Evolutionary conservation across 257 asterid genomes (phyloP), one percentile per base, ranked within the genome.

Genomic region (Coffea canephora): DNA sequence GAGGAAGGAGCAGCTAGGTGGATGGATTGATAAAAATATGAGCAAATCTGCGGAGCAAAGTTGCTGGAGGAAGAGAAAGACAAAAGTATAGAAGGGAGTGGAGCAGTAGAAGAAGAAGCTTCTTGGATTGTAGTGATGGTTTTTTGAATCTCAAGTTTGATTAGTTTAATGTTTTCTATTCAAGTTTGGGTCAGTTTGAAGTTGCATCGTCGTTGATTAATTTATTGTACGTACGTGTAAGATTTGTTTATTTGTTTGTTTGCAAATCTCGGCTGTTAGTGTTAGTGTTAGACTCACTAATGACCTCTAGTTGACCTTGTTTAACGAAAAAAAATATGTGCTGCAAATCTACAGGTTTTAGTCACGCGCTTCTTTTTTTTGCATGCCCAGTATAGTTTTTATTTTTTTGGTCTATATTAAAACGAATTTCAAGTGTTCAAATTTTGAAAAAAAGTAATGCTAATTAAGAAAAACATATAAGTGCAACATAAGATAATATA

Each of bases 81-180:
- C 4, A 36, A 14, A 62, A 62, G 69, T 23, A 64, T 67, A 2
- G 69, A 3, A n/a, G 27, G 14, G 69, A 62, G 34, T 31, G 19
- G 1, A 25, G n/a, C 50, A 16, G 36, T 31, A 68, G 80, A 79
- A 79, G 94, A 87, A 87, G 95, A 77, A 90, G 85, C 88, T 93
- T 90, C 96, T 87, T 86, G 64, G 79, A 67, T 46, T 43, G 34
- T 25, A 8, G 79, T 14, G 16, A 73, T 71, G 91, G 86, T 79
- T 77, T 83, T 93, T 91, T 91, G 96, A 93, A 93, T 90, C 93
- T 89, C 78, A 84, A 84, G 92, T 87, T 84, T 81, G 91, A 86
- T 80, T 91, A 90, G 74, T 88, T 49, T 79, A 87, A 77, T 83
- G 75, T 13, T 68, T 16, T 69, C 68, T 31, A 62, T 59, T 52